A percentile compares a stretch with the other conserved stretches of the same genome.
phyloP scores from a whole-genome alignment of 768 basidiomycete species.

The Tylopilus subfusipes region DNA sequence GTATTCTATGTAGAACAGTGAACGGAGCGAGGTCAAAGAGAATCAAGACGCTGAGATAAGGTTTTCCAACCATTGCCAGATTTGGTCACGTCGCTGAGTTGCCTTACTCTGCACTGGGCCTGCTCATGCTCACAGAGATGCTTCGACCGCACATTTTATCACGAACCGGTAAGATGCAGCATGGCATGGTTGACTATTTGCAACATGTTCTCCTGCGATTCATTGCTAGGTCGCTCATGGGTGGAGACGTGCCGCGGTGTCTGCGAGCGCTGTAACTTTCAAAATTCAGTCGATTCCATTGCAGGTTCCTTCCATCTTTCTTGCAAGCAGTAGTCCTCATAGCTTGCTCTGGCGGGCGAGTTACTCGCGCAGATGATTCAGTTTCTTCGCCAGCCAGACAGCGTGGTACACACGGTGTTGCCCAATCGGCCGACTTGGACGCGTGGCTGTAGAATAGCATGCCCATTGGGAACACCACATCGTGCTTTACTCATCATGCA shows the following conservation, averaged over 20 bases:
- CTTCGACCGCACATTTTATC: too few species aligned
- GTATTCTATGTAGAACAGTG: slow-evolving; percentile 22
- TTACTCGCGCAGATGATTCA: neutral
- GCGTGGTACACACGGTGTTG: neutral
- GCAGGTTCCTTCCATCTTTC: neutral
- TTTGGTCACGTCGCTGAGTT: slow-evolving; percentile 20
- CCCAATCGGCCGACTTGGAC: neutral
- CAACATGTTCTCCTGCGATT: neutral
- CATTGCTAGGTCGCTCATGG: neutral
- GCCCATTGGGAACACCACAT: slow-evolving; percentile 2
- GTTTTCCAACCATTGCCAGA: slow-evolving; percentile 30
- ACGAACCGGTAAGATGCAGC: neutral
- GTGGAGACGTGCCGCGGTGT: too few species aligned
- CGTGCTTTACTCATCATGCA: neutral
- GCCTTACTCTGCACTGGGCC: neutral
- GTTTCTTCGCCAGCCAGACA: neutral
- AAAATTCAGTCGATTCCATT: neutral
- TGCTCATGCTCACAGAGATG: too few species aligned
- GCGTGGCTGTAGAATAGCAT: slow-evolving; percentile 3
- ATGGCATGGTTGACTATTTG: neutral
- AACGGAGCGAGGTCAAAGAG: slow-evolving; percentile 26
- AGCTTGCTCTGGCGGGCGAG: neutral
- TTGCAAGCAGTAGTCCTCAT: neutral
- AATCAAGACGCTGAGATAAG: slow-evolving; percentile 36
- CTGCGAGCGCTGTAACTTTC: too few species aligned